A percentile compares a stretch with the other conserved stretches of the same genome.
These are phyloP conservation scores for Ailanthus altissimus DNA, from an alignment of 345 rosid genomes.

Conservation along the genomic window DNA sequence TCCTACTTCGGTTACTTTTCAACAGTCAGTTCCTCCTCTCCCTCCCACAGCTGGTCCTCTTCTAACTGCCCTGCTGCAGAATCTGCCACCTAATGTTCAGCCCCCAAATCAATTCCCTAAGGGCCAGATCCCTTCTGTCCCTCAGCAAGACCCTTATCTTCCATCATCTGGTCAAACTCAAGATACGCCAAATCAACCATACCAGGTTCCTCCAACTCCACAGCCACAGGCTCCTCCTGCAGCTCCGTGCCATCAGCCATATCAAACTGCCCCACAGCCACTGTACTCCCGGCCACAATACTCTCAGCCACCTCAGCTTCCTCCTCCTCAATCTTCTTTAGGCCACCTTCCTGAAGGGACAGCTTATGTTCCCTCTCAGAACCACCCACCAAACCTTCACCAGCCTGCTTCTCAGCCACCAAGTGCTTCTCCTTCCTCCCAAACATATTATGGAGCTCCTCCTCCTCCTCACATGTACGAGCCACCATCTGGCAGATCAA, in stretches of 20 bases:
- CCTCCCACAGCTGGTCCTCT: conserved; percentile 33
- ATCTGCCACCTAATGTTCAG: conserved; percentile 54
- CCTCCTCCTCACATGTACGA: conserved; percentile 54
- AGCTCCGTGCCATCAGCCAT: conserved; percentile 59
- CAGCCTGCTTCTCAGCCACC: conserved; percentile 63
- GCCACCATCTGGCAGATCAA: conserved; percentile 56
- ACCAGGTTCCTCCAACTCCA: conserved; percentile 54
- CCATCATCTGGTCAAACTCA: conserved; percentile 60
- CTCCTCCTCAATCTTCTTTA: conserved; percentile 52
- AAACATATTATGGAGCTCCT: conserved; percentile 59
- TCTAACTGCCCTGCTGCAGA: conserved; percentile 40
- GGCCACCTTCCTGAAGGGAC: conserved; percentile 71
- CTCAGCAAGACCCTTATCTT: conserved; percentile 73
- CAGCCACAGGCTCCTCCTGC: conserved; percentile 44
- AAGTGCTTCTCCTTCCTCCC: conserved; percentile 55
- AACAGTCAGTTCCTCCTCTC: conserved; percentile 38
- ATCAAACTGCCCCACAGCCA: conserved; percentile 45
- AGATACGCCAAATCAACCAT: conserved; percentile 63
- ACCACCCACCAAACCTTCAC: conserved; percentile 53
- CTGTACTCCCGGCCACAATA: conserved; percentile 59
- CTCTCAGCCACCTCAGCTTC: conserved; percentile 57
- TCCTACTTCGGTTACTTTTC: conserved; percentile 36
- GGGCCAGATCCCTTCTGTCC: conserved; percentile 44
- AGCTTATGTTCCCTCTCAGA: conserved; percentile 53
- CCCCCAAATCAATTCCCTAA: conserved; percentile 61